Evolutionary conservation across 345 rosid genomes (phyloP), one percentile per base, ranked within the genome.

Genomic region (Populus ilicifolia): DNA sequence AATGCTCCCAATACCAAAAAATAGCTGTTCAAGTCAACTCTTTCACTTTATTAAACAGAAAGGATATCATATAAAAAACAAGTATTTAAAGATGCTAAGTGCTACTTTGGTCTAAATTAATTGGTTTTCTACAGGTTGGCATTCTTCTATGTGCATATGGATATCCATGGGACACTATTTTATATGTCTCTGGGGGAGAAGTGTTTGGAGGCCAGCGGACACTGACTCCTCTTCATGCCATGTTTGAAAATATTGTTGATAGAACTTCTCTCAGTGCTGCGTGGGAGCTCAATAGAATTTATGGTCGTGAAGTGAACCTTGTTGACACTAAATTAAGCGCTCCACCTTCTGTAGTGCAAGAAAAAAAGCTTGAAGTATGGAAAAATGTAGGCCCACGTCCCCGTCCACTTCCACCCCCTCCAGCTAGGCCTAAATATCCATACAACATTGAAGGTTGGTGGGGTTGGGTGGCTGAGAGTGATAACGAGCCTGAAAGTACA

Each of bases 381-480:
- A 86, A 90, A 83, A 84, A 70, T 62, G 85, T 83, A 30, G 96
- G 91, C 62, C 97, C 94, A 71, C 91, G 94, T 18, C 99, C 99
- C 74, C 97, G 94, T 41, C 99, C 99, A 18, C 97, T 95, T 74
- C 97, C 97, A 8, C 99, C 98, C 25, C 99, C 99, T 70, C 97
- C 97, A 0, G 90, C 98, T 44, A 87, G 92, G 70, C 94, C 97
- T 16, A 96, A 96, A 81, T 93, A 85, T 76, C 86, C 94, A 39
- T 89, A 96, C 63, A 96, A 93, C 75, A 88, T 93, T 38, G 97
- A 95, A 85, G 99, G 99, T 56, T 95, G 99, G 99, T 95, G 99
- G 99, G 99, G 98, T 78, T 95, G 99, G 99, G 99, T 95, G 73
- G 99, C 99, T 27, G 98, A 95, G 86, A 93, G 99, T 78, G 98